Base-by-base conservation (phyloP, 1,139 yeast species). In the Candida sanyaensis region DNA sequence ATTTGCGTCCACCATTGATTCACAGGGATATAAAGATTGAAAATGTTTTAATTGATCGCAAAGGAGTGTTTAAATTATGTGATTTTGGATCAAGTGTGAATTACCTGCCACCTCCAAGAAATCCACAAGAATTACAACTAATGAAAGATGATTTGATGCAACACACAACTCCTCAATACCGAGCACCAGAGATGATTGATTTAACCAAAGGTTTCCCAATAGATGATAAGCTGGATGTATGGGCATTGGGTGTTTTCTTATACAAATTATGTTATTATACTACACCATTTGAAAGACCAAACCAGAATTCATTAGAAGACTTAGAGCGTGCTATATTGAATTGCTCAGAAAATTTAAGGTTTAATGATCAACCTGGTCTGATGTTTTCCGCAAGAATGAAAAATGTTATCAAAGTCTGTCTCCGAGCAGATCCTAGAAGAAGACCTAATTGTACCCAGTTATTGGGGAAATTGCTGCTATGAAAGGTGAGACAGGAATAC, bases 101-200 rank as follows among this genome's bases (percentile, higher is more conserved):
- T n/a, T 84, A 82, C 50, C 69, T 81, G 55, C 78, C 81, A 38
- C 83, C 87, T 4, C 95, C 96, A 1, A 70, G 77, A 49, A 80
- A 77, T 51, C 76, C 82, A 7, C 83, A 81, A 50, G 96, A 88
- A 59, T 75, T 85, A 57, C 84, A 84, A 46, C 69, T 78, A 12
- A 68, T 92, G 41, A 88, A 88, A 54, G 89, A 88, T 55, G 97
- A 93, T 61, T 81, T 93, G 49, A 83, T 88, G 73, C 85, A 86
- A 53, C 95, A 93, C 65, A 93, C 99, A 0, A 93, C 99, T 2
- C 96, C 97, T n/a, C 99, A 93, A 65, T 93, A 93, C 66, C 77
- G 99, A 55, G 79, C 96, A 1, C 99, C 99, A 0, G 99, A 93
- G 66, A 93, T 93, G 99, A 80, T 95, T 46, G 98, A 93, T 67